Conservation (phyloP, 768 basidiomycete species). For the Rhizopogon sp. region DNA sequence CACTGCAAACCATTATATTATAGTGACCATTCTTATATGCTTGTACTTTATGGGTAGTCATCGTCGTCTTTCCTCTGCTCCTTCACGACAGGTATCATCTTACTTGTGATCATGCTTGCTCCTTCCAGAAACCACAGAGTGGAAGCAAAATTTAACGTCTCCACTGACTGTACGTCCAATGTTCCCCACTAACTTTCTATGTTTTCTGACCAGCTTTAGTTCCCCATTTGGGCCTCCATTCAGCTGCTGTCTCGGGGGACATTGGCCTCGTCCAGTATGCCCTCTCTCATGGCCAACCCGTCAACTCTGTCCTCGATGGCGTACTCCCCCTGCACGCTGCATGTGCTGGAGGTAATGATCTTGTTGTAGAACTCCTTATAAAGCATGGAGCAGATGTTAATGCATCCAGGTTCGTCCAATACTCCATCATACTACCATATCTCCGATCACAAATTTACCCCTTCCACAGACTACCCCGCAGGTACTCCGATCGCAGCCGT, state of each 20-base stretch:
- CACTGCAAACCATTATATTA: background rate
- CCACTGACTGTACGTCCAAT: conserved; percentile 42
- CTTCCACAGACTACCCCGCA: conserved; percentile 55
- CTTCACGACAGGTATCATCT: background rate
- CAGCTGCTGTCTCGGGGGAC: conserved; percentile 80
- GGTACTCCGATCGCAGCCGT: conserved; percentile 67
- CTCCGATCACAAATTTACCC: conserved; percentile 3
- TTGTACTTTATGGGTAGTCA: background rate
- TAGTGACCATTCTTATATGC: background rate
- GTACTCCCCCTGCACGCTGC: conserved; percentile 97
- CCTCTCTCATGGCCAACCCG: conserved; percentile 88
- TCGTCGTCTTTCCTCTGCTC: background rate
- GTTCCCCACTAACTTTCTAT: background rate
- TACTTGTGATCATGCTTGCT: conserved; percentile 25
- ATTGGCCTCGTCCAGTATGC: conserved; percentile 92
- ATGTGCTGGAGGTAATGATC: conserved; percentile 83
- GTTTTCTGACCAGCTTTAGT: conserved; percentile 35
- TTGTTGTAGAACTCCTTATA: conserved; percentile 84
- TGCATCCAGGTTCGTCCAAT: conserved; percentile 67
- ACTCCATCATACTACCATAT: background rate
- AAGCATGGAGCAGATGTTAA: conserved; percentile 98
- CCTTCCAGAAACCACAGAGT: conserved; percentile 33
- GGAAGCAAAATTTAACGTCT: conserved; percentile 49
- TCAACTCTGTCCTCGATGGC: conserved; percentile 94
- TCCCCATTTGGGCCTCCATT: conserved; percentile 71